Evolutionary conservation across 495 filamentous ascomycete species (phyloP).

Genomic region (Trichoderma reesei): DNA sequence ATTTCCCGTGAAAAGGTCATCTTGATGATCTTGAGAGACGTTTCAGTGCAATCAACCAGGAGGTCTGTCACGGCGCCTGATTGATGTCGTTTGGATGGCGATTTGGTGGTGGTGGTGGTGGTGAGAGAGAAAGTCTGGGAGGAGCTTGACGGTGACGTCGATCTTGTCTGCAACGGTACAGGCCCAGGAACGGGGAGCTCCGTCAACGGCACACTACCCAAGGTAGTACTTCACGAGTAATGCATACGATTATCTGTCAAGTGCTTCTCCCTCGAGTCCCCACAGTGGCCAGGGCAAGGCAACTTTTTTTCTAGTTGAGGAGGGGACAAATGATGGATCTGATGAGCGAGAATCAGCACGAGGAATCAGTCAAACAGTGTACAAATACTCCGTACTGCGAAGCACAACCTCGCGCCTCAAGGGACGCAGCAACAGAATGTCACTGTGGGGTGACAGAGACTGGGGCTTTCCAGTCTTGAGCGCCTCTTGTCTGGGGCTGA

Average conservation of each 20-base stretch:
- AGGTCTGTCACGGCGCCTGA: background rate
- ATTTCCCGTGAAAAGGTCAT: constrained; percentile 10
- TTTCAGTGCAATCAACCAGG: background rate
- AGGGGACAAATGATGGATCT: too few species aligned
- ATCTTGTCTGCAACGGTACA: background rate
- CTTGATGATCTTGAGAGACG: constrained; percentile 24
- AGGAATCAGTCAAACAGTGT: too few species aligned
- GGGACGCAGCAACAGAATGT: too few species aligned
- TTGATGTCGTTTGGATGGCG: background rate
- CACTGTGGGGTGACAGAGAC: background rate
- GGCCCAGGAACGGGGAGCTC: background rate
- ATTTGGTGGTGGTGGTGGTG: background rate
- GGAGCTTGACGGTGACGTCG: background rate
- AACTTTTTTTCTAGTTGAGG: too few species aligned
- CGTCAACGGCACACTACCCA: background rate
- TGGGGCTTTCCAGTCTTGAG: background rate
- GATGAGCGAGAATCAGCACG: too few species aligned
- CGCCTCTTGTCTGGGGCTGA: constrained; percentile 1
- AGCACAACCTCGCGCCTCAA: background rate
- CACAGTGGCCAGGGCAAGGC: too few species aligned
- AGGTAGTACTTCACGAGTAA: background rate
- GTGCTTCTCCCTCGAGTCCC: background rate
- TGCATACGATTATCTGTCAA: background rate
- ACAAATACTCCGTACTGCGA: background rate
- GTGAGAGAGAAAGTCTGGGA: background rate